Evolutionary conservation across 2,329 filamentous ascomycete species (phyloP).

Genomic region (Nigrospora sphaerica): DNA sequence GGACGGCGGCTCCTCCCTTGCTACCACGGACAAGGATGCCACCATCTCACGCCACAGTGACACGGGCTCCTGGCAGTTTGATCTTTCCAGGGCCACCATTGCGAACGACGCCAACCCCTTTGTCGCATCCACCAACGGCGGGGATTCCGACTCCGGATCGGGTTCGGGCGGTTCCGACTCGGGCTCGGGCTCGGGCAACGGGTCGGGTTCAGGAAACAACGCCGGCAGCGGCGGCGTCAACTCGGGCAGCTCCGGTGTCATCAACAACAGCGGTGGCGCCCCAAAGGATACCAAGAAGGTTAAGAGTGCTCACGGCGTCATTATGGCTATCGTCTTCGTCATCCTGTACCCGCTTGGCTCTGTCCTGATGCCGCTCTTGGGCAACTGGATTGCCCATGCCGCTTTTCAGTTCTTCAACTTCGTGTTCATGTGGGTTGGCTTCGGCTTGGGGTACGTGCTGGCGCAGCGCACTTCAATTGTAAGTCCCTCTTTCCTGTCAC

Average conservation of each 20-base stretch:
- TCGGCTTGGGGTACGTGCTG: slow-evolving; percentile 47
- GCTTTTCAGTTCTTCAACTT: slow-evolving; percentile 47
- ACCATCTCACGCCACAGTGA: slow-evolving; percentile 39
- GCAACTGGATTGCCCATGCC: slow-evolving; percentile 51
- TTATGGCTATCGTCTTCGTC: slow-evolving; percentile 55
- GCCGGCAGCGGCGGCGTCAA: neutral
- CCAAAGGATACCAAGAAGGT: slow-evolving; percentile 12
- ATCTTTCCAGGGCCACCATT: slow-evolving; percentile 40
- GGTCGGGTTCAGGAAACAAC: neutral
- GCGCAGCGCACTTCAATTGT: slow-evolving; percentile 23
- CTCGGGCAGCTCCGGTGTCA: slow-evolving; percentile 6
- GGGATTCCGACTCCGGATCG: slow-evolving; percentile 6
- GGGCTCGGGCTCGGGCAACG: slow-evolving; percentile 1
- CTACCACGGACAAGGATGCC: slow-evolving; percentile 30
- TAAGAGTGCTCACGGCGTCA: slow-evolving; percentile 44
- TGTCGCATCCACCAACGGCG: slow-evolving; percentile 11
- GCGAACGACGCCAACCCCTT: slow-evolving; percentile 47
- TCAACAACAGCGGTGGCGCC: slow-evolving; percentile 5
- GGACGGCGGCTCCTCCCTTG: slow-evolving; percentile 37
- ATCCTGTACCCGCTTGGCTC: slow-evolving; percentile 54
- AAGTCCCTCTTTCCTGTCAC: slow-evolving; percentile 7
- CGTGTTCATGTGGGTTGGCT: slow-evolving; percentile 47
- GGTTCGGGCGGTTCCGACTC: slow-evolving; percentile 1
- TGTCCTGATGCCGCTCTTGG: slow-evolving; percentile 51
- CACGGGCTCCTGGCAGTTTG: slow-evolving; percentile 34